Conservation (phyloP, 805 yeast genomes). For the Cyberlindnera euphorbiiphila region DNA sequence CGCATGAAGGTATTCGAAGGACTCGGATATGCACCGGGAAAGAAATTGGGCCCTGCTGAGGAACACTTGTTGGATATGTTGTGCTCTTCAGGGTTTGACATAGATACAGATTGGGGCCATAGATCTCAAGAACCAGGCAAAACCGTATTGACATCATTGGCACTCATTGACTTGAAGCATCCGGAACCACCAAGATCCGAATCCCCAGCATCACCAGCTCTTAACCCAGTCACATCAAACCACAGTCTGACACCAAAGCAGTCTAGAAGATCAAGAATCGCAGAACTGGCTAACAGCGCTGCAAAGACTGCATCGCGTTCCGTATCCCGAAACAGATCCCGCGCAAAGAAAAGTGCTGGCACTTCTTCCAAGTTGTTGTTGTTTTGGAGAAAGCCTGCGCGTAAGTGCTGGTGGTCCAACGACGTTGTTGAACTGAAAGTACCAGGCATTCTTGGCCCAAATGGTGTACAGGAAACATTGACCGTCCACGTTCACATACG, state of each 20-base stretch:
- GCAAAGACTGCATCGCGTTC: slow-evolving; percentile 57
- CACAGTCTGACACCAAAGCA: slow-evolving; percentile 22
- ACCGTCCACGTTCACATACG: slow-evolving; percentile 76
- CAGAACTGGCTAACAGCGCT: slow-evolving; percentile 53
- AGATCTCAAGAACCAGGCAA: slow-evolving; percentile 83
- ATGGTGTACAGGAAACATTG: slow-evolving; percentile 31
- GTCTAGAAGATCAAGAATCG: slow-evolving; percentile 52
- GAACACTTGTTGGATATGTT: slow-evolving; percentile 93
- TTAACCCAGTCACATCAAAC: slow-evolving; percentile 42
- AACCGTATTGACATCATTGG: slow-evolving; percentile 81
- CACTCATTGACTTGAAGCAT: slow-evolving; percentile 57
- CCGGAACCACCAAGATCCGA: slow-evolving; percentile 24
- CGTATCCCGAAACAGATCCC: slow-evolving; percentile 45
- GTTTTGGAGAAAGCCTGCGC: slow-evolving; percentile 97
- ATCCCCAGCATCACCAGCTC: slow-evolving; percentile 30
- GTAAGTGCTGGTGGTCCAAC: slow-evolving; percentile 98
- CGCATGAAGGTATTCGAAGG: slow-evolving; percentile 74
- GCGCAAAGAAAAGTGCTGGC: slow-evolving; percentile 36
- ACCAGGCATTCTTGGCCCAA: slow-evolving; percentile 29
- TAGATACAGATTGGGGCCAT: slow-evolving; percentile 77
- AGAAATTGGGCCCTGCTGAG: slow-evolving; percentile 80
- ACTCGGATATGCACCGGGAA: slow-evolving; percentile 55
- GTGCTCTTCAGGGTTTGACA: slow-evolving; percentile 78
- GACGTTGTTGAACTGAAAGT: slow-evolving; percentile 45
- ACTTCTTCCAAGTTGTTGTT: slow-evolving; percentile 63